Evolutionary conservation across 2,329 filamentous ascomycete species (phyloP).

Genomic region (Celoporthe dispersa): DNA sequence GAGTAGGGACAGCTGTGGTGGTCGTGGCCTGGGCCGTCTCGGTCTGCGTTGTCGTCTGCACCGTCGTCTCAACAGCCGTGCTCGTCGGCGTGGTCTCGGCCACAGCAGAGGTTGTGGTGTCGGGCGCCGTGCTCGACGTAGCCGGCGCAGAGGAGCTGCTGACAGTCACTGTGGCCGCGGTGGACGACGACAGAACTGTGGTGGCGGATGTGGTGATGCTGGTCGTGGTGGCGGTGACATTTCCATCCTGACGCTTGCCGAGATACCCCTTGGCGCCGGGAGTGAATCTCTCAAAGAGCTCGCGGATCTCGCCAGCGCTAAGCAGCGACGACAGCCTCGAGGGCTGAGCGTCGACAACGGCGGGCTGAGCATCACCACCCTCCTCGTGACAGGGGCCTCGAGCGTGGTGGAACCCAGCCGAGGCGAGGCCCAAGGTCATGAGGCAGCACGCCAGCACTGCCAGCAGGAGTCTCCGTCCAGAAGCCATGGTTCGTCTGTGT

Average conservation of each 20-base stretch:
- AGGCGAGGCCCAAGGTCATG: slow-evolving; percentile 34
- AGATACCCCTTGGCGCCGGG: slow-evolving; percentile 42
- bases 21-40: slow-evolving; percentile 34
- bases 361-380: slow-evolving; percentile 9
- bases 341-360: slow-evolving; percentile 20
- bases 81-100: slow-evolving; percentile 32
- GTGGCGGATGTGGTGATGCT: slow-evolving; percentile 30
- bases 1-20: slow-evolving; percentile 29
- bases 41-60: slow-evolving; percentile 35
- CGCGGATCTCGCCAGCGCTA: slow-evolving; percentile 62
- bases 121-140: slow-evolving; percentile 3
- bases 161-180: slow-evolving; percentile 29
- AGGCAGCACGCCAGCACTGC: slow-evolving; percentile 33
- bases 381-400: slow-evolving; percentile 18
- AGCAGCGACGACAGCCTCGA: slow-evolving; percentile 44
- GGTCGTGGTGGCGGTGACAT: slow-evolving; percentile 35
- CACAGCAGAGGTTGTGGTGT: slow-evolving; percentile 27
- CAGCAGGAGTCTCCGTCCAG: slow-evolving; percentile 31
- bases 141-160: slow-evolving; percentile 21
- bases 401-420: slow-evolving; percentile 25
- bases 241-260: slow-evolving; percentile 47
- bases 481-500: slow-evolving; percentile 31
- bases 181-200: slow-evolving; percentile 28
- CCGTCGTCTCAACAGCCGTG: slow-evolving; percentile 29
- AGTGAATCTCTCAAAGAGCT: slow-evolving; percentile 66